Evolutionary conservation across 148 eudicot species (phyloP).

Genomic region (Oxyria digyna): DNA sequence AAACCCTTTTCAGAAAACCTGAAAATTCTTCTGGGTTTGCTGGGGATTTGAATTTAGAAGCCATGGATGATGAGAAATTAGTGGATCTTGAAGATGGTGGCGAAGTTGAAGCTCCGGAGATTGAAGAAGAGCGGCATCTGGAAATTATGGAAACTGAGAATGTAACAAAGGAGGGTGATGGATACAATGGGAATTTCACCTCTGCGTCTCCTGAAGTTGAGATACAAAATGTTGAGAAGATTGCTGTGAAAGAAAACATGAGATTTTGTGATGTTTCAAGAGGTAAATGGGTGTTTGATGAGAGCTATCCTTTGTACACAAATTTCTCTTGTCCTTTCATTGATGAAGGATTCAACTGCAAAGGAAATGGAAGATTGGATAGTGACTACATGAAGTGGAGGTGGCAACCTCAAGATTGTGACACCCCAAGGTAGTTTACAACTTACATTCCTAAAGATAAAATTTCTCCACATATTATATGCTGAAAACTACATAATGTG

Average conservation of each 20-base stretch:
- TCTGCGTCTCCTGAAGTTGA: not conserved
- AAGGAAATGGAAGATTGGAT: slow-evolving; percentile 69
- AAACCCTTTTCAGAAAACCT: not conserved
- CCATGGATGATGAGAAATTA: not conserved
- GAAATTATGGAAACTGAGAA: not conserved
- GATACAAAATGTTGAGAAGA: slow-evolving; percentile 8
- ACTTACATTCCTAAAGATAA: not conserved
- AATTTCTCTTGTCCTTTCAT: slow-evolving; percentile 68
- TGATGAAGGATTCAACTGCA: slow-evolving; percentile 86
- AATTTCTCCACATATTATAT: not conserved
- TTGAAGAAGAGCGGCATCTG: not conserved
- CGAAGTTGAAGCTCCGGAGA: not conserved
- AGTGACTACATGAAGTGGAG: slow-evolving; percentile 76
- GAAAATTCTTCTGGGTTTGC: too few species aligned
- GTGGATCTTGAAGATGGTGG: slow-evolving; percentile 12
- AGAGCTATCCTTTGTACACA: slow-evolving; percentile 64
- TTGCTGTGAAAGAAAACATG: slow-evolving; percentile 11
- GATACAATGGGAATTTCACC: not conserved
- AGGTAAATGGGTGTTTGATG: slow-evolving; percentile 87
- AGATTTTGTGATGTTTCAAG: slow-evolving; percentile 50
- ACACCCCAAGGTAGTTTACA: slow-evolving; percentile 55
- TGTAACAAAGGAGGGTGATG: not conserved
- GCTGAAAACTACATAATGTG: not conserved
- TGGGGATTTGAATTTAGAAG: not conserved
- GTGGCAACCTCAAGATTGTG: slow-evolving; percentile 88